A percentile compares a stretch with the other conserved stretches of the same genome.
These are phyloP conservation scores for Nemania sp. DNA, from an alignment of 2,329 filamentous ascomycete species.

Conservation along the genomic window DNA sequence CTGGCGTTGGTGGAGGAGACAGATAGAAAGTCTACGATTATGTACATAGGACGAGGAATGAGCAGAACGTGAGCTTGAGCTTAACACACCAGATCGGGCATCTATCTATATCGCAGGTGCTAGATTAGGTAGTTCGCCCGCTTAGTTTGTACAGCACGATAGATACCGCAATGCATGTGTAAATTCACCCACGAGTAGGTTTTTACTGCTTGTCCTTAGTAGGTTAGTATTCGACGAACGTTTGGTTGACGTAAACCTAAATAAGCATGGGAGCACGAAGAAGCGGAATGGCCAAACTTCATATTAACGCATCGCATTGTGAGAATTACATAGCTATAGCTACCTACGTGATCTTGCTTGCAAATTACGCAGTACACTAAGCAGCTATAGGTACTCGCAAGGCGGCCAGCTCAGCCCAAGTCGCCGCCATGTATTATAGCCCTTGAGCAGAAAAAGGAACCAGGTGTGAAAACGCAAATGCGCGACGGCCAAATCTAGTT, in stretches of 20 bases:
- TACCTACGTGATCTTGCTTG: neutral
- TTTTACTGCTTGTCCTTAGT: neutral
- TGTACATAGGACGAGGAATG: neutral
- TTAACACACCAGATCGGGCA: neutral
- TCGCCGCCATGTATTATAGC: neutral
- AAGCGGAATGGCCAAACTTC: neutral
- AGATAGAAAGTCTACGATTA: neutral
- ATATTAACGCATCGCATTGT: neutral
- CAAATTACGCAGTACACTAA: neutral
- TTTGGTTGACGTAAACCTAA: neutral
- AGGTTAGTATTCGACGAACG: neutral
- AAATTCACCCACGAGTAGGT: neutral
- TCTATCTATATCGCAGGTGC: constrained; percentile 20
- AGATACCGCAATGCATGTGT: constrained; percentile 20
- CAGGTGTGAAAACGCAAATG: constrained; percentile 7
- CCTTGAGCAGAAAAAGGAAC: neutral
- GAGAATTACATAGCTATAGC: neutral
- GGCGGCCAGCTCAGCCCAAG: too few relatives aligned
- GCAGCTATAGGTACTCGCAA: neutral
- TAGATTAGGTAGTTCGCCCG: constrained; percentile 7
- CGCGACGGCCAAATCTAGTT: neutral
- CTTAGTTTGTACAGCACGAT: neutral
- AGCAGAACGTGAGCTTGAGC: neutral
- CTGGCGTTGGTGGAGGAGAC: constrained; percentile 11
- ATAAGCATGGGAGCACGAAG: neutral